Evolutionary conservation across 371 early-diverging fungal species (phyloP).

Genomic region (Mucor plumbeus): DNA sequence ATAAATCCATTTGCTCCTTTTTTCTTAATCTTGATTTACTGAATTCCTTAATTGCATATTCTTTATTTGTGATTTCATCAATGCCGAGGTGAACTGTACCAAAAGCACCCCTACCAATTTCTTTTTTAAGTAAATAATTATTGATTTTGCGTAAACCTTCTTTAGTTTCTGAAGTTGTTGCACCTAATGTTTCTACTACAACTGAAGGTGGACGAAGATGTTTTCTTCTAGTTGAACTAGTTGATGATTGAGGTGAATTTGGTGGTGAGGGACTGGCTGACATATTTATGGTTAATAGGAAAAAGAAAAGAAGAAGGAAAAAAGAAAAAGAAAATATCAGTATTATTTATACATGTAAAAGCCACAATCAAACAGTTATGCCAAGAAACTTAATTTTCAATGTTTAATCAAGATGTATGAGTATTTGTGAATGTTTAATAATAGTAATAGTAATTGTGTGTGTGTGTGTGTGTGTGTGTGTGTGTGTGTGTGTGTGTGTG

Average conservation of each 20-base stretch:
- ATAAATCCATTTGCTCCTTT: constrained; percentile 65
- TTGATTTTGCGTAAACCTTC: constrained; percentile 76
- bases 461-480: no score
- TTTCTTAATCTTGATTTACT: constrained; percentile 83
- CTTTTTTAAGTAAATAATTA: constrained; percentile 77
- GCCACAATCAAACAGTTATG: constrained; percentile 4
- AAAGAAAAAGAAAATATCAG: not conserved
- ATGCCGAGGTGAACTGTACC: constrained; percentile 87
- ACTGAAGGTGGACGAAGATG: constrained; percentile 43
- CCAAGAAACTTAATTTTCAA: not conserved
- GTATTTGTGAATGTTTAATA: constrained; percentile 2
- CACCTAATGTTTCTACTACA: constrained; percentile 73
- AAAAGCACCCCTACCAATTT: constrained; percentile 88
- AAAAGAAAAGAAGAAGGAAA: constrained; percentile 7
- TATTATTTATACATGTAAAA: not conserved
- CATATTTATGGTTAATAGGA: constrained; percentile 12
- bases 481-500: not conserved
- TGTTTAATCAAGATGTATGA: not conserved
- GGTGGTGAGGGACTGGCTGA: constrained; percentile 15
- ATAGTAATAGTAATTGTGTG: constrained; percentile 2
- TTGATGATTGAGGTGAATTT: constrained; percentile 7
- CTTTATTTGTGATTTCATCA: constrained; percentile 56
- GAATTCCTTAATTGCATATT: constrained; percentile 92
- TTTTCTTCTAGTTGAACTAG: constrained; percentile 18
- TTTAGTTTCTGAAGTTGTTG: constrained; percentile 70